phyloP scores from a whole-genome alignment of 2,329 filamentous ascomycete species.

The Dothistroma pini region DNA sequence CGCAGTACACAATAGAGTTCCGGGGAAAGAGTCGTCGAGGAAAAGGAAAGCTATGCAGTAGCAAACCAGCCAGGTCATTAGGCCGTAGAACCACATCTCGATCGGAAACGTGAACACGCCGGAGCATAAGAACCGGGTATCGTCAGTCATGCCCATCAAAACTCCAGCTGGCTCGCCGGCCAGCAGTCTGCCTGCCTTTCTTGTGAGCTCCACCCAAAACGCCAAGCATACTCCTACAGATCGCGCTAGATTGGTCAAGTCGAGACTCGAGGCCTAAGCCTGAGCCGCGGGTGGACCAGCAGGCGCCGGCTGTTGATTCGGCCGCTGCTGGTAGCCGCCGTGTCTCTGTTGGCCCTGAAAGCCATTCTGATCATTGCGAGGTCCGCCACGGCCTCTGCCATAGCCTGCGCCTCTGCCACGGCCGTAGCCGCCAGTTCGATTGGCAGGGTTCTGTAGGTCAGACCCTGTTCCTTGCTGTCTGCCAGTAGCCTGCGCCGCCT shows the following conservation, averaged over 20 bases:
- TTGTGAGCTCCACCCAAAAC: constrained; percentile 20
- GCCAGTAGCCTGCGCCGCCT: constrained; percentile 22
- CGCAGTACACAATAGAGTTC: constrained; percentile 4
- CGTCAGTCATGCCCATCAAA: constrained; percentile 29
- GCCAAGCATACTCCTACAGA: constrained; percentile 25
- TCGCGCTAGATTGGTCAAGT: constrained; percentile 19
- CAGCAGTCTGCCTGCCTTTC: constrained; percentile 22
- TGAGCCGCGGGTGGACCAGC: constrained; percentile 29
- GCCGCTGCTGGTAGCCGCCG: constrained; percentile 30
- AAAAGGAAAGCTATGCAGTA: constrained; percentile 18
- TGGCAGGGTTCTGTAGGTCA: constrained; percentile 35
- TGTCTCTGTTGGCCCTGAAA: constrained; percentile 31
- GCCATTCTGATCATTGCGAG: constrained; percentile 32
- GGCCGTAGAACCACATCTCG: constrained; percentile 18
- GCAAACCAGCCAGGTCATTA: constrained; percentile 12
- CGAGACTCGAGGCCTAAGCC: constrained; percentile 24
- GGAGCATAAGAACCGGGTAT: constrained; percentile 30
- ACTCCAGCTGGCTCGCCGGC: constrained; percentile 30
- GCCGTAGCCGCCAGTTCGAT: constrained; percentile 30
- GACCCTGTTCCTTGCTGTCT: constrained; percentile 35
- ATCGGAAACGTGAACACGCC: constrained; percentile 21
- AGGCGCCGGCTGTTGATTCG: constrained; percentile 29
- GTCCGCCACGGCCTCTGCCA: constrained; percentile 31
- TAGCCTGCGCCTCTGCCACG: constrained; percentile 34
- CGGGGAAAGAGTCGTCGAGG: constrained; percentile 14